Percentiles rank a stretch among this genome's conserved stretches.
Conservation (phyloP, 139 green algal genomes). For the Chlamydomonas sp. region DNA sequence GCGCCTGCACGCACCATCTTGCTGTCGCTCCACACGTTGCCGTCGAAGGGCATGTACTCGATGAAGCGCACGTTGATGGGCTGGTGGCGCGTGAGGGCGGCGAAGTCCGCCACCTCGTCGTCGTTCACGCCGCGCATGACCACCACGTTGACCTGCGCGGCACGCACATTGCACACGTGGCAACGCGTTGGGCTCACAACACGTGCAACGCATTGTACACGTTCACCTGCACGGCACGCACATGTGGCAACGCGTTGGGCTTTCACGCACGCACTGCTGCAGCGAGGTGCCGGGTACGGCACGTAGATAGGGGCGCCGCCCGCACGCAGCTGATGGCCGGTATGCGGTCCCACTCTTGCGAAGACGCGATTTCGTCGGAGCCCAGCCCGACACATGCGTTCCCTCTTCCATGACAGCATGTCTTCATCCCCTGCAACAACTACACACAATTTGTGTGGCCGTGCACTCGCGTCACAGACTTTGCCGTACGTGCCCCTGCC, state of each 20-base stretch:
- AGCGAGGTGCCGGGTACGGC: too few species aligned
- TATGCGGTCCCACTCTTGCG: too few species aligned
- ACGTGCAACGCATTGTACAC: not conserved
- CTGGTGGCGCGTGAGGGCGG: slow-evolving; percentile 82
- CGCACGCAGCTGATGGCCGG: too few species aligned
- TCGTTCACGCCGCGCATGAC: slow-evolving; percentile 98
- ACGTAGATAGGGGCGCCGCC: too few species aligned
- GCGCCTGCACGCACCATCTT: slow-evolving; percentile 81
- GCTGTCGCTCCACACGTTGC: slow-evolving; percentile 90
- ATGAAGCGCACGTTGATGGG: slow-evolving; percentile 99
- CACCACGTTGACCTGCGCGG: slow-evolving; percentile 94
- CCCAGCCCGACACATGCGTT: too few species aligned
- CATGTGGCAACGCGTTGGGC: too few species aligned
- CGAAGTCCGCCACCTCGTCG: slow-evolving; percentile 96
- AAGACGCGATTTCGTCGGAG: too few species aligned
- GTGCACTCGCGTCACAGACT: not conserved
- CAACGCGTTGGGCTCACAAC: not conserved
- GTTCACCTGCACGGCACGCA: not conserved
- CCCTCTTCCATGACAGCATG: too few species aligned
- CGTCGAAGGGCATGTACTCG: slow-evolving; percentile 99
- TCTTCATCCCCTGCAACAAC: too few species aligned
- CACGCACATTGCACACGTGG: not conserved
- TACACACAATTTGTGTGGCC: too few species aligned
- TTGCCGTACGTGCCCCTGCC: not conserved
- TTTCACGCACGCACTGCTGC: too few species aligned